Conservation (phyloP, 352 stramenopile species). For the Phytopythium delawarense region DNA sequence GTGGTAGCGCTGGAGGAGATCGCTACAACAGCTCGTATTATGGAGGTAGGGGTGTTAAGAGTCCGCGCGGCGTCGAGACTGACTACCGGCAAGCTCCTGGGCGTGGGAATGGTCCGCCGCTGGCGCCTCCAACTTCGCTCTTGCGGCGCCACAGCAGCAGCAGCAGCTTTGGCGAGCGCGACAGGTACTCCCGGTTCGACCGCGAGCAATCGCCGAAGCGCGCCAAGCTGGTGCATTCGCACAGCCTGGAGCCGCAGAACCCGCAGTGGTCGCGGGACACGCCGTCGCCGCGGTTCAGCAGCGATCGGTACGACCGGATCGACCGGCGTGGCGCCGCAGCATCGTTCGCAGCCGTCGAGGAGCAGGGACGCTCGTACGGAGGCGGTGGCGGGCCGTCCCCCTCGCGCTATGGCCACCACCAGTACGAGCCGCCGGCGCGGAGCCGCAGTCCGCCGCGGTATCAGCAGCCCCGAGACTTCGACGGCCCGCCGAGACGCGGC, state of each 20-base stretch:
- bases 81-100: conserved; percentile 13
- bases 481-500: neutral
- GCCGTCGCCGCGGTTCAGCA: conserved; percentile 19
- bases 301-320: conserved; percentile 6
- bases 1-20: conserved; percentile 10
- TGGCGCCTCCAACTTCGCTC: conserved; percentile 3
- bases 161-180: conserved; percentile 15
- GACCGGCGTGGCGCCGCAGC: conserved; percentile 7
- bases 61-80: conserved; percentile 9
- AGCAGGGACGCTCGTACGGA: conserved; percentile 14
- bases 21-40: conserved; percentile 18
- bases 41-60: neutral
- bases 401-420: conserved; percentile 19
- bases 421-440: conserved; percentile 18
- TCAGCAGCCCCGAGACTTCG: neutral
- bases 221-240: conserved; percentile 55
- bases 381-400: conserved; percentile 2
- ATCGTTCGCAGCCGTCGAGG: conserved; percentile 29
- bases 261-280: conserved; percentile 26
- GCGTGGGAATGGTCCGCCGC: neutral
- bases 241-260: conserved; percentile 51
- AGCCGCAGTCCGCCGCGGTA: conserved; percentile 5
- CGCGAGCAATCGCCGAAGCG: conserved; percentile 37
- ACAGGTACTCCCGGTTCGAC: conserved; percentile 20
- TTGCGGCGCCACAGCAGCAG: conserved; percentile 47